Conservation (phyloP, 495 filamentous ascomycete species). For the Hypoxylon lienhwacheense region DNA sequence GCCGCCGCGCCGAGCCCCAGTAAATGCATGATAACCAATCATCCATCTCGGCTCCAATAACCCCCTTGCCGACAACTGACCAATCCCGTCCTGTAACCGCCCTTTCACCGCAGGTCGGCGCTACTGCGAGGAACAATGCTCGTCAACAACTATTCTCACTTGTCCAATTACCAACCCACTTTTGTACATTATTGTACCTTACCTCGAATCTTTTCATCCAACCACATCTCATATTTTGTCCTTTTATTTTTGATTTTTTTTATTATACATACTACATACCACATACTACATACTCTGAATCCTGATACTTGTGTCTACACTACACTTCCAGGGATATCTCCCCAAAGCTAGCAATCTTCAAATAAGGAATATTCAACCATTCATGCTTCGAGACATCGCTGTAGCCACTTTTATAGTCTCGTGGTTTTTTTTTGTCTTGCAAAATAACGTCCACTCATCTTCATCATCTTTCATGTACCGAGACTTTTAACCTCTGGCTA, state of each 20-base stretch:
- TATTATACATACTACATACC: conserved; percentile 31
- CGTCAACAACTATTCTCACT: conserved; percentile 37
- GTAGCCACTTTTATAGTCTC: conserved; percentile 26
- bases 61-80: conserved; percentile 29
- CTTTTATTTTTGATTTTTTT: too few relatives aligned
- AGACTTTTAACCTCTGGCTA: too few relatives aligned
- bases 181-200: conserved; percentile 11
- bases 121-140: conserved; percentile 38
- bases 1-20: conserved; percentile 35
- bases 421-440: too few relatives aligned
- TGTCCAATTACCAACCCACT: conserved; percentile 33
- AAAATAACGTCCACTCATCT: conserved; percentile 5
- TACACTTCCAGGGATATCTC: not conserved
- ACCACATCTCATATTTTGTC: conserved; percentile 21
- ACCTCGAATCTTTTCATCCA: conserved; percentile 29
- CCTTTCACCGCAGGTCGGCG: conserved; percentile 35
- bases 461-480: conserved; percentile 3
- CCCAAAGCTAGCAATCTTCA: conserved; percentile 2
- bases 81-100: conserved; percentile 23
- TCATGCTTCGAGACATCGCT: conserved; percentile 16
- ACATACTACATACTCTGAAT: conserved; percentile 15
- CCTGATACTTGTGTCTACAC: conserved; percentile 5
- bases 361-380: conserved; percentile 14
- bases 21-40: conserved; percentile 33
- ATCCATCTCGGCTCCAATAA: conserved; percentile 20